Conservation (phyloP, 805 yeast species). For the Saitoella complicata region DNA sequence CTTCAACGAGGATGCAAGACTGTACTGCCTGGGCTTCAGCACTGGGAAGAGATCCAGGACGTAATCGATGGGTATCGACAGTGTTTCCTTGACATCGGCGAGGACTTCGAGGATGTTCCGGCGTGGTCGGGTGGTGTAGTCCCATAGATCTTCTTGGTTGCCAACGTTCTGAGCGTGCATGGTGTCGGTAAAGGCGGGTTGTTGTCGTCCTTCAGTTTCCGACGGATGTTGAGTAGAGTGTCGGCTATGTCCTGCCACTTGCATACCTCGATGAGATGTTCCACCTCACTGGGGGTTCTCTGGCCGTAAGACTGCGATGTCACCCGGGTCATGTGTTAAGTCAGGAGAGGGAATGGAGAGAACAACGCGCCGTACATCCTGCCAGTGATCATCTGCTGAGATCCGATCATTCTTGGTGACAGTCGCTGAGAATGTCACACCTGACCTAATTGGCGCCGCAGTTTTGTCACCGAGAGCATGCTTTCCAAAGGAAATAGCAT, state of each 20-base stretch:
- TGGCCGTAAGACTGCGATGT: slow-evolving; percentile 64
- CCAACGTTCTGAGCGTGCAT: slow-evolving; percentile 52
- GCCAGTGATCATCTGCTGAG: slow-evolving; percentile 63
- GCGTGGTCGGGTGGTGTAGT: slow-evolving; percentile 87
- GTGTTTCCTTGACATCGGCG: slow-evolving; percentile 53
- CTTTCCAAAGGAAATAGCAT: slow-evolving; percentile 15
- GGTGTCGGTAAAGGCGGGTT: slow-evolving; percentile 36
- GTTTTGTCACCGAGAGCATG: neutral
- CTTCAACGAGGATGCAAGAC: slow-evolving; percentile 54
- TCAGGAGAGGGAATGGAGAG: slow-evolving; percentile 9
- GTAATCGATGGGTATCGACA: slow-evolving; percentile 60
- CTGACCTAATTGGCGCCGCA: neutral
- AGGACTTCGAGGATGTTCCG: slow-evolving; percentile 73
- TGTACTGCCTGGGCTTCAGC: slow-evolving; percentile 67
- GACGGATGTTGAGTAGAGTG: slow-evolving; percentile 26
- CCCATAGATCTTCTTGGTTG: slow-evolving; percentile 52
- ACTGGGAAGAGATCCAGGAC: slow-evolving; percentile 63
- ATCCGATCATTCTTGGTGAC: slow-evolving; percentile 40
- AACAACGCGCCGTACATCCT: slow-evolving; percentile 51
- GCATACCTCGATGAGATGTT: slow-evolving; percentile 48
- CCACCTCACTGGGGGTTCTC: slow-evolving; percentile 51
- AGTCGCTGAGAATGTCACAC: neutral
- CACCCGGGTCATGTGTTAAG: slow-evolving; percentile 50
- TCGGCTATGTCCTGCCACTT: slow-evolving; percentile 65
- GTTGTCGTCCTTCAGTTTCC: slow-evolving; percentile 15